A percentile compares a stretch with the other conserved stretches of the same genome.
Evolutionary conservation across 108 stramenopile species (phyloP).

Genomic region (Skeletonema costatum): DNA sequence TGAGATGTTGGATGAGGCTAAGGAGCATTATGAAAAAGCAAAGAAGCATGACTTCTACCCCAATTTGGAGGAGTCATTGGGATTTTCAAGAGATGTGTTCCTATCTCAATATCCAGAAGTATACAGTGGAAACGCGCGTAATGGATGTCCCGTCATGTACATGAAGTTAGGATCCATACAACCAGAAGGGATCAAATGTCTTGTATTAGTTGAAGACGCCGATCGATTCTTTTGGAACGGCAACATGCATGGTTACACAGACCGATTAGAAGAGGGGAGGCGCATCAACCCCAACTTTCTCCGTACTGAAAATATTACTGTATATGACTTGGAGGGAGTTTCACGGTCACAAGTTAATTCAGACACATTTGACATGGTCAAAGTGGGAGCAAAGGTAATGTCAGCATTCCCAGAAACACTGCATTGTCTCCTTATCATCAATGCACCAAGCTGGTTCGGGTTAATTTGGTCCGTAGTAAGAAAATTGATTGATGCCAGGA

Average conservation of each 20-base stretch:
- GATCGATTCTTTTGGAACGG: constrained; percentile 42
- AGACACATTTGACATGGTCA: constrained; percentile 46
- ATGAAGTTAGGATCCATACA: constrained; percentile 33
- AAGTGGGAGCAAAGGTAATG: constrained; percentile 37
- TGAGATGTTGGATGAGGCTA: constrained; percentile 32
- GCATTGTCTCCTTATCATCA: constrained; percentile 43
- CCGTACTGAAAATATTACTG: constrained; percentile 28
- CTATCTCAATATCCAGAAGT: constrained; percentile 46
- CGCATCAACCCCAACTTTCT: constrained; percentile 33
- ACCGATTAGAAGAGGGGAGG: constrained; percentile 19
- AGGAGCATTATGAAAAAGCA: constrained; percentile 56
- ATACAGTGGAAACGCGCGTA: constrained; percentile 40
- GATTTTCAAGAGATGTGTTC: constrained; percentile 26
- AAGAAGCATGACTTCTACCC: constrained; percentile 68
- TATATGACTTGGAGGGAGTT: constrained; percentile 47
- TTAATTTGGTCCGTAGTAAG: constrained; percentile 39
- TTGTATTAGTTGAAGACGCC: constrained; percentile 29
- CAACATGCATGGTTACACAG: constrained; percentile 15
- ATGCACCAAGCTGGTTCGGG: constrained; percentile 47
- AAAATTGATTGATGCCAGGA: constrained; percentile 44
- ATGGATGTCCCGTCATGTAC: constrained; percentile 49
- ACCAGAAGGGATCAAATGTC: constrained; percentile 47
- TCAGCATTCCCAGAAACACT: constrained; percentile 45
- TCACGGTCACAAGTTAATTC: constrained; percentile 25
- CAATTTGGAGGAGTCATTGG: constrained; percentile 33